phyloP scores from a whole-genome alignment of 2,329 filamentous ascomycete genomes.

The Penicillium sp. region DNA sequence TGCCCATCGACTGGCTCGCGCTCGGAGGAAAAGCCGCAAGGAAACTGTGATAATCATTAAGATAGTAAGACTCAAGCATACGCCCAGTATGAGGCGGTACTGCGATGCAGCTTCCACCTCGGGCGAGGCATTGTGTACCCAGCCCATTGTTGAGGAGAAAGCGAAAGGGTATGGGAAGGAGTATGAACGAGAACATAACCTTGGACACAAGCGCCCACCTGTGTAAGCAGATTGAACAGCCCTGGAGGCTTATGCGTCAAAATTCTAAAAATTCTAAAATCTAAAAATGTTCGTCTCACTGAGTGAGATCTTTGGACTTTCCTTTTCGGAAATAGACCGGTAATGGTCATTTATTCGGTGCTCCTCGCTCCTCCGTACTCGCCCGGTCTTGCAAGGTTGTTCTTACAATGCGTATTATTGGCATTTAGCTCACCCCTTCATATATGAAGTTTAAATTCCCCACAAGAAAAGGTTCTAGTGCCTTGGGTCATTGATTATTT shows the following conservation, averaged over 20 bases:
- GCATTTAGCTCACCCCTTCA: background rate
- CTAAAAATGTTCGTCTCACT: background rate
- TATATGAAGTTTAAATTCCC: background rate
- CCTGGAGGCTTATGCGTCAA: background rate
- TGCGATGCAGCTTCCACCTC: conserved; percentile 49
- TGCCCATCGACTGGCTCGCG: conserved; percentile 45
- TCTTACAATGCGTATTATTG: background rate
- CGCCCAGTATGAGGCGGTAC: conserved; percentile 50
- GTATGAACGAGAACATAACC: background rate
- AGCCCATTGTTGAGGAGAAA: conserved; percentile 41
- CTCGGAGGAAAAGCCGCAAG: conserved; percentile 45
- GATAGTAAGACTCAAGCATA: conserved; percentile 47
- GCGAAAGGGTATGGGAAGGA: background rate
- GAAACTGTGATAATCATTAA: conserved; percentile 45
- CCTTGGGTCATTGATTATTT: background rate
- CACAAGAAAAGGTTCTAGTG: background rate
- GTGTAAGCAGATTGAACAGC: background rate
- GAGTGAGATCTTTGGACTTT: background rate
- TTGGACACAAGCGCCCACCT: background rate
- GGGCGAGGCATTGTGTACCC: conserved; percentile 51
- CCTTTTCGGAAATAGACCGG: background rate
- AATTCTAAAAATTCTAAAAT: background rate
- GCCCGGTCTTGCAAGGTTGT: background rate
- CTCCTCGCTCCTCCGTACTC: background rate
- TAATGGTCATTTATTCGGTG: background rate